These are phyloP conservation scores for Hypoxylon sp. DNA, from an alignment of 2,329 filamentous ascomycete species.

Conservation along the genomic window DNA sequence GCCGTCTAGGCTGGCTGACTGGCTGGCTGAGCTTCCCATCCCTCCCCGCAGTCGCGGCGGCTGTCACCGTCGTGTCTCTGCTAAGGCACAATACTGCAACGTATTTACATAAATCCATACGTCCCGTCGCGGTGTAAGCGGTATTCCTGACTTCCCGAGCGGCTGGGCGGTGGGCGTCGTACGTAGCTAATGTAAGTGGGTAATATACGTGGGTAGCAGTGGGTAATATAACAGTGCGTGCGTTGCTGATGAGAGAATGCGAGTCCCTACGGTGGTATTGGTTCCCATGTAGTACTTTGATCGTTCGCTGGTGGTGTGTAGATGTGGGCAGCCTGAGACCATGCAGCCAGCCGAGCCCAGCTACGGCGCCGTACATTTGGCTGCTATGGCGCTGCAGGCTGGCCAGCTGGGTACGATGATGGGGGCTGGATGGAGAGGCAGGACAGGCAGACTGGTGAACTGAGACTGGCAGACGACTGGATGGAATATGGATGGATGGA, in stretches of 20 bases:
- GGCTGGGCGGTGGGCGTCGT: slow-evolving; percentile 27
- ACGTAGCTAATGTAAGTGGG: background rate
- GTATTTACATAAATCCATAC: background rate
- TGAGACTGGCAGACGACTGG: no score
- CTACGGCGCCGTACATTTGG: no score
- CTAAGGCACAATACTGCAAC: slow-evolving; percentile 10
- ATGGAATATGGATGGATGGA: slow-evolving; percentile 10
- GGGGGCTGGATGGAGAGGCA: no score
- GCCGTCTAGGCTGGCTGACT: no score
- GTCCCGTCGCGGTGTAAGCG: background rate
- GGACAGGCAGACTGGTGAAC: no score
- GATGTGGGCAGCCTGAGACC: background rate
- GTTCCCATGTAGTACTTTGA: background rate
- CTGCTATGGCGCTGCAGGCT: no score
- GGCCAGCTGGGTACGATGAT: no score
- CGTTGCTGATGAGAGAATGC: background rate
- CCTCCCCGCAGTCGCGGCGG: slow-evolving; percentile 20
- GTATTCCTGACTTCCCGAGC: slow-evolving; percentile 30
- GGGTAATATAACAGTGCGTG: background rate
- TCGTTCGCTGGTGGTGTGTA: background rate
- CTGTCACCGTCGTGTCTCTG: slow-evolving; percentile 3
- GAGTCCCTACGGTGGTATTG: background rate
- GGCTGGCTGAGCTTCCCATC: no score
- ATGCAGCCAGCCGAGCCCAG: no score
- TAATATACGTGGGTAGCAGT: background rate